A percentile compares a stretch with the other conserved stretches of the same genome.
These are phyloP conservation scores for Jimgerdemannia lactiflua DNA, from an alignment of 192 early-diverging fungal genomes.

Conservation along the genomic window DNA sequence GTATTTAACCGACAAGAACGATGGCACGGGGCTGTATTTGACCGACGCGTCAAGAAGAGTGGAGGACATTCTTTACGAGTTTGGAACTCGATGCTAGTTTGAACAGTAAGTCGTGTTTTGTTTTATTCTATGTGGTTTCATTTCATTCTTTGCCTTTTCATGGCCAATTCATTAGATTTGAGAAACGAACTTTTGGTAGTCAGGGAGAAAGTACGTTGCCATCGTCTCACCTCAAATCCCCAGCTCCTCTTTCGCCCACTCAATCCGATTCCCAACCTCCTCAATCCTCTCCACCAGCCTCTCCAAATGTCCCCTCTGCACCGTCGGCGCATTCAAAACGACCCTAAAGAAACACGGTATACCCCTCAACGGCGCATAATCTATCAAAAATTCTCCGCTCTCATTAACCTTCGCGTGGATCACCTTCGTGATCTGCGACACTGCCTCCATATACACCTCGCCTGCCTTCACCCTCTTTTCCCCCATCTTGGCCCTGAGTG, in stretches of 20 bases:
- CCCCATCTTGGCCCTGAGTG: constrained; percentile 2
- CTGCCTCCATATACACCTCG: constrained; percentile 24
- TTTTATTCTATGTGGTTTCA: no score
- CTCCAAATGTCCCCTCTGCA: constrained; percentile 44
- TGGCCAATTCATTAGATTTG: no score
- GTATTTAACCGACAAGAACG: no score
- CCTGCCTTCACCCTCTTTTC: constrained; percentile 7
- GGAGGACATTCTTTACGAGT: no score
- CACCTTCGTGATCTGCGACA: constrained; percentile 37
- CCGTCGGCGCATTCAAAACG: constrained; percentile 66
- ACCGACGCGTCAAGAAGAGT: no score
- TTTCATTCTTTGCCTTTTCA: no score
- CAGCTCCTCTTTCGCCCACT: constrained; percentile 4
- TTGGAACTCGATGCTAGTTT: no score
- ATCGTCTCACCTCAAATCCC: not conserved
- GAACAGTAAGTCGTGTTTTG: no score
- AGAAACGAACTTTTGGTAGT: no score
- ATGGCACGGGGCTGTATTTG: no score
- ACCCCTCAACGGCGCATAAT: constrained; percentile 59
- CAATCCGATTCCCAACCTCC: constrained; percentile 27
- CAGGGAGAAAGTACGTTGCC: no score
- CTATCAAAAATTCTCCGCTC: constrained; percentile 61
- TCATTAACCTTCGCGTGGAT: constrained; percentile 42
- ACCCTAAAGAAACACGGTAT: constrained; percentile 69
- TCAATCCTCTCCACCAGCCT: constrained; percentile 58